These are phyloP conservation scores for Hypericum perforatum DNA, from an alignment of 345 rosid genomes.

Conservation along the genomic window DNA sequence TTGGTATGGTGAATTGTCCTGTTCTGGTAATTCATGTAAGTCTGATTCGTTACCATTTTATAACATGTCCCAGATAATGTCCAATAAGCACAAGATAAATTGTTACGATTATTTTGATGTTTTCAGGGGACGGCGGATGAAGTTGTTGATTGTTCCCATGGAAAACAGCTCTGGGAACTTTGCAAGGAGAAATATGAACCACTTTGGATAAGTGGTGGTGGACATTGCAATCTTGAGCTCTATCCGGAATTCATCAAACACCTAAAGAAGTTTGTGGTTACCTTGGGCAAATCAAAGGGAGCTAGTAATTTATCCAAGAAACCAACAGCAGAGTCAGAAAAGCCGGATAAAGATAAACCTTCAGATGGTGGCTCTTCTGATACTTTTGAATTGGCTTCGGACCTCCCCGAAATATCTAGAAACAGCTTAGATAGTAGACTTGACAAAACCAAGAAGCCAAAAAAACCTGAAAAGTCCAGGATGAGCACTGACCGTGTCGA, in stretches of 20 bases:
- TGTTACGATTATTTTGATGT: background rate
- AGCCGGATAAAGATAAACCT: constrained; percentile 41
- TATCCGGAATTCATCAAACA: constrained; percentile 77
- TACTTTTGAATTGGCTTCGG: constrained; percentile 54
- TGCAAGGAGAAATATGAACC: constrained; percentile 81
- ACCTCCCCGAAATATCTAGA: constrained; percentile 77
- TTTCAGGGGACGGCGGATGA: constrained; percentile 75
- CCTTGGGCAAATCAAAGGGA: constrained; percentile 47
- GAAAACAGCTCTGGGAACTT: constrained; percentile 75
- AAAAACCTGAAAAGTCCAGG: constrained; percentile 82
- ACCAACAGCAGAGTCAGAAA: constrained; percentile 29
- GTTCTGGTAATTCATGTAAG: constrained; percentile 88
- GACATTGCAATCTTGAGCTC: constrained; percentile 87
- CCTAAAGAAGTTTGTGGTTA: constrained; percentile 57
- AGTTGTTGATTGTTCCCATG: constrained; percentile 82
- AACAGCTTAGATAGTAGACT: constrained; percentile 95
- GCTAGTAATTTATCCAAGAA: constrained; percentile 30
- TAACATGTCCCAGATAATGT: background rate
- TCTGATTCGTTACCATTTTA: constrained; percentile 8
- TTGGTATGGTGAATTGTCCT: constrained; percentile 60
- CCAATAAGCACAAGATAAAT: background rate
- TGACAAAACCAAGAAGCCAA: constrained; percentile 75
- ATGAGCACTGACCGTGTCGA: constrained; percentile 88
- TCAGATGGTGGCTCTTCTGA: constrained; percentile 51
- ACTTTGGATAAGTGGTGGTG: constrained; percentile 78